These are phyloP conservation scores for Cordyceps farinosa DNA, from an alignment of 2,329 filamentous ascomycete species.

Conservation along the genomic window DNA sequence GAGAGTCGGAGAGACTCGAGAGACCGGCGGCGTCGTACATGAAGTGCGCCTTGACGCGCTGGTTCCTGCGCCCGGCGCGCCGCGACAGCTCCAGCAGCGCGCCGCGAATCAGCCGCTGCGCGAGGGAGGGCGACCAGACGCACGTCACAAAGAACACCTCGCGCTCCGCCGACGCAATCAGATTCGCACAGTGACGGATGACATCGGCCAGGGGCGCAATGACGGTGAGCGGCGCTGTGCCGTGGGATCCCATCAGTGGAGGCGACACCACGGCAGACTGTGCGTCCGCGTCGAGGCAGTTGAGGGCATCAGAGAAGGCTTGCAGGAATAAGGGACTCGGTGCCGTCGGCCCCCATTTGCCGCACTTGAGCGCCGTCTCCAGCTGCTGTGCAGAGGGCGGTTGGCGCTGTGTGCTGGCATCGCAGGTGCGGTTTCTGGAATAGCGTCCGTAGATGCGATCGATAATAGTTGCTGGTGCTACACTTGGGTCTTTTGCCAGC, in stretches of 20 bases:
- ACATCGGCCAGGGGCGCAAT: conserved; percentile 59
- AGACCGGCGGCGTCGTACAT: conserved; percentile 70
- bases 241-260: conserved; percentile 50
- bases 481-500: conserved; percentile 49
- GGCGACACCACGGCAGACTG: conserved; percentile 50
- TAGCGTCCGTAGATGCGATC: conserved; percentile 49
- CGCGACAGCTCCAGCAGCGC: conserved; percentile 66
- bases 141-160: conserved; percentile 75
- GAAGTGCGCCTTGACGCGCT: conserved; percentile 64
- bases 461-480: conserved; percentile 52
- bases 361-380: conserved; percentile 55
- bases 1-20: conserved; percentile 63
- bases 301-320: conserved; percentile 64
- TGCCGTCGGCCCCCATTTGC: conserved; percentile 60
- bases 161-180: conserved; percentile 67
- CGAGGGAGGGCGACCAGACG: conserved; percentile 68
- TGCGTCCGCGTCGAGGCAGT: conserved; percentile 50
- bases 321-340: conserved; percentile 67
- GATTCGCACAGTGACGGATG: conserved; percentile 69
- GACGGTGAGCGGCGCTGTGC: conserved; percentile 64
- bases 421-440: conserved; percentile 19
- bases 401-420: conserved; percentile 26
- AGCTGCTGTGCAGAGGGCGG: conserved; percentile 35
- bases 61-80: conserved; percentile 55
- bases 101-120: conserved; percentile 64